phyloP scores from a whole-genome alignment of 257 asterid genomes.

The Solanum pinnatisectum region DNA sequence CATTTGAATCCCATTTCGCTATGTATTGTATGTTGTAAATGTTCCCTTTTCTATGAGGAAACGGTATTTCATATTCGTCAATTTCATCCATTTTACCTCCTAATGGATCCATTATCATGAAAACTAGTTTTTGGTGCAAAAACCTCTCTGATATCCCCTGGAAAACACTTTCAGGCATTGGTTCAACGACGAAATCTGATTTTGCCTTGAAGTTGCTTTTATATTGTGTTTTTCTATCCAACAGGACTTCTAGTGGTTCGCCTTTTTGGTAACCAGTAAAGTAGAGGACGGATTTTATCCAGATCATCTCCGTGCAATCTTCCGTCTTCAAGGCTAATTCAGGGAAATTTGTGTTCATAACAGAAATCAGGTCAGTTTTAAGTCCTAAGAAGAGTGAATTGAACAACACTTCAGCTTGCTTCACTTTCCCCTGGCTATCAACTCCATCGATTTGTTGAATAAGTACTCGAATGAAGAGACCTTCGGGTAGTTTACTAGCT shows the following conservation, averaged over 20 bases:
- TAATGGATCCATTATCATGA: constrained; percentile 18
- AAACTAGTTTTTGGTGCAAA: not conserved
- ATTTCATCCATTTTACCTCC: constrained; percentile 21
- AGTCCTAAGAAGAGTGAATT: constrained; percentile 14
- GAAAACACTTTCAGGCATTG: constrained; percentile 2
- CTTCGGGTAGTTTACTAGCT: constrained; percentile 2
- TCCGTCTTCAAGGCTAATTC: not conserved
- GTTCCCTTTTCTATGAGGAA: constrained; percentile 21
- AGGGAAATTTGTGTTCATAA: constrained; percentile 8
- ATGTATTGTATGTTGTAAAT: constrained; percentile 3
- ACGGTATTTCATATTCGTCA: constrained; percentile 5
- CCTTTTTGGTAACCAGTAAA: constrained; percentile 3
- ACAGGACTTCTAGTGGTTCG: constrained; percentile 1
- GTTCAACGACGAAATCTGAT: constrained; percentile 15
- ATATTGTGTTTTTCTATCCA: constrained; percentile 8
- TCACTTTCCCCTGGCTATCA: not conserved
- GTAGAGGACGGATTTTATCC: constrained; percentile 15
- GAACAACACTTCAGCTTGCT: not conserved
- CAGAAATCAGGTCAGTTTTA: not conserved
- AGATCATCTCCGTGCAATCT: constrained; percentile 11
- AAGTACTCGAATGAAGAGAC: constrained; percentile 5
- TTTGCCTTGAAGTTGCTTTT: constrained; percentile 13
- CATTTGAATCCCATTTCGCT: too few relatives aligned
- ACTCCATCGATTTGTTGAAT: constrained; percentile 1
- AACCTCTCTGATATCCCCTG: constrained; percentile 10